Base-by-base conservation (phyloP, 2,329 filamentous ascomycete genomes). In the Verticillium dahliae region DNA sequence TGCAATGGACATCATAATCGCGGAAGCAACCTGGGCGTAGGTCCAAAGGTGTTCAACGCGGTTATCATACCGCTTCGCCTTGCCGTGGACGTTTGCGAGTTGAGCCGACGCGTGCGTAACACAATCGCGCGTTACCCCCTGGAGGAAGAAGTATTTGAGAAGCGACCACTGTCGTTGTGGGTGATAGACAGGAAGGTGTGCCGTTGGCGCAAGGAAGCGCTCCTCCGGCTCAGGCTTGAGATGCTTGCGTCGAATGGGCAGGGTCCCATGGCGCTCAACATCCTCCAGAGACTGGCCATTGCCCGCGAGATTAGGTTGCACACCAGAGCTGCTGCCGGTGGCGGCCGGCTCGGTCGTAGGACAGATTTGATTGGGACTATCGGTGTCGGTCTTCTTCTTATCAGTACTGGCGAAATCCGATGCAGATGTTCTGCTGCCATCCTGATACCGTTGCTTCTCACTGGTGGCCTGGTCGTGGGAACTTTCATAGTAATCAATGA, bases 31-130 rank as follows among this genome's bases (percentile, higher is more conserved):
- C 66, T 78, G 76, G 56, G 71, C 74, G 66, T 75, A 81, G 1
- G 78, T 79, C 73, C 75, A 80, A 58, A 79, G 70, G 68, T 81
- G 77, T 67, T 81, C 79, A 14, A 79, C 76, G 4, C 74, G 72
- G 62, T 76, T 76, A 65, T 80, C 78, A 64, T 80, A 81, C 2
- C 70, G 69, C 39, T 73, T 71, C 9, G 78, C 78, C 73, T 75
- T 62, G 33, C 33, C 56, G 34, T 66, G 65, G 39, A 66, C 61
- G 0, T 27, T 50, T 1, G 65, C 61, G 4, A 66, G 59, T 68
- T 72, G 58, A 67, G 72, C n/a, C 76, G 74, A 52, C 6, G 59
- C 62, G 6, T 67, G 66, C 4, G 54, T 57, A 15, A 68, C 64
- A 54, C 63, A 66, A 56, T 69, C 67, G 6, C 66, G 67, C 1